Evolutionary conservation across 768 basidiomycete species (phyloP).

Genomic region (Pleurotus eryngii): DNA sequence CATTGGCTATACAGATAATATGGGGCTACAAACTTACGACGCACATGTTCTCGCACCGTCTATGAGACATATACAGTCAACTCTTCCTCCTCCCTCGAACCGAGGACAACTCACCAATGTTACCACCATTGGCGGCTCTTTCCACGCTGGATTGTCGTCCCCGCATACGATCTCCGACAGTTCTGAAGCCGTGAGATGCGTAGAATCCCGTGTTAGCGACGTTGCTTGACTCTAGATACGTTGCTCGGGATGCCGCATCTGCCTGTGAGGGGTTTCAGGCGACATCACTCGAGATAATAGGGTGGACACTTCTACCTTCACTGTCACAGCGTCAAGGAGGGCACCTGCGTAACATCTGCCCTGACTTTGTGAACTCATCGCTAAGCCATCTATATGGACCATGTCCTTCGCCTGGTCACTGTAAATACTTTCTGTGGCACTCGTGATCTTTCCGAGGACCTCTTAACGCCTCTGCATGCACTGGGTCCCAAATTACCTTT

Average conservation of each 20-base stretch:
- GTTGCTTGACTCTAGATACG: conserved; percentile 28
- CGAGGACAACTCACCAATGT: conserved; percentile 20
- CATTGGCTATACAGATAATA: no score
- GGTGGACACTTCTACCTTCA: conserved; percentile 15
- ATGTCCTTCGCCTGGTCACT: conserved; percentile 24
- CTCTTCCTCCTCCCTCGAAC: background rate
- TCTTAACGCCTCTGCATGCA: conserved; percentile 16
- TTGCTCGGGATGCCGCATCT: conserved; percentile 20
- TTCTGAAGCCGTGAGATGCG: conserved; percentile 18
- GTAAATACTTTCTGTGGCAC: conserved; percentile 18
- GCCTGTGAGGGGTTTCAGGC: conserved; percentile 18
- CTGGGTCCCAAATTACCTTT: background rate
- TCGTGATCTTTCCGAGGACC: conserved; percentile 17
- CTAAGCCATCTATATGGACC: conserved; percentile 25
- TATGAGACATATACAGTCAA: background rate
- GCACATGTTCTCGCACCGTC: background rate
- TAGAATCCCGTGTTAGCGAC: conserved; percentile 20
- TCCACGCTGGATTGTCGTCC: conserved; percentile 28
- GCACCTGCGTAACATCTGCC: conserved; percentile 27
- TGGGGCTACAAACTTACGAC: no score
- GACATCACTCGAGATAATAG: background rate
- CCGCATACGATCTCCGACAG: conserved; percentile 22
- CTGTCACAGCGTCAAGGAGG: conserved; percentile 22
- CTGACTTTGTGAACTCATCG: conserved; percentile 23
- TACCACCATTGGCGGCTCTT: conserved; percentile 22